Percentiles rank a stretch among this genome's conserved stretches.
Conservation (phyloP, 306 rosid species). For the Castanea crenata region DNA sequence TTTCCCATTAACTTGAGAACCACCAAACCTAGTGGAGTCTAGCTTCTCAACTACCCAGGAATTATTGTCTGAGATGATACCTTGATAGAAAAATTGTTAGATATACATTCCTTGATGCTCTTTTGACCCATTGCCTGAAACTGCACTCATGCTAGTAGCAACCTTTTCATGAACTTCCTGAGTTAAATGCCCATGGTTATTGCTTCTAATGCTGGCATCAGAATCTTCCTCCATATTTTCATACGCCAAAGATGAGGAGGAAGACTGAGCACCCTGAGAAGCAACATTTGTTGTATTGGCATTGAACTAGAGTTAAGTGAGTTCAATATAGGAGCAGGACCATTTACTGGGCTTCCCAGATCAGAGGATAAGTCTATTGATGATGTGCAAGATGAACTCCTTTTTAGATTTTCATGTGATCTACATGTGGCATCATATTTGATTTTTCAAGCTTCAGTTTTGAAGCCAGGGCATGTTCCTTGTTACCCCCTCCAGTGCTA, state of each 20-base stretch:
- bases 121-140: conserved; percentile 24
- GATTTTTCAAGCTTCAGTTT: conserved; percentile 43
- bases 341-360: conserved; percentile 59
- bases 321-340: conserved; percentile 34
- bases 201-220: conserved; percentile 35
- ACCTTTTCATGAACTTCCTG: conserved; percentile 31
- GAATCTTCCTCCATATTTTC: conserved; percentile 40
- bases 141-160: conserved; percentile 12
- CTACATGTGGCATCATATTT: conserved; percentile 35
- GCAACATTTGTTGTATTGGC: conserved; percentile 31
- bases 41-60: conserved; percentile 17
- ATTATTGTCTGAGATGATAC: conserved; percentile 19
- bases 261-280: conserved; percentile 40
- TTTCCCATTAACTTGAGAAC: conserved; percentile 20
- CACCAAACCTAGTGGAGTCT: conserved; percentile 7
- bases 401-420: conserved; percentile 34
- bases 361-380: conserved; percentile 59
- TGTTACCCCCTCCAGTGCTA: conserved; percentile 30
- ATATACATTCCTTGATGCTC: conserved; percentile 12
- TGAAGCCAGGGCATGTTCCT: conserved; percentile 35
- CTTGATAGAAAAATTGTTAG: conserved; percentile 19
- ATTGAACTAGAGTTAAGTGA: conserved; percentile 39
- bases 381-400: conserved; percentile 51
- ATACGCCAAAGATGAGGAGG: conserved; percentile 36
- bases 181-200: conserved; percentile 27